Base-by-base conservation (phyloP, 164 flowering plant species). In the Tetrastigma voinierianum region DNA sequence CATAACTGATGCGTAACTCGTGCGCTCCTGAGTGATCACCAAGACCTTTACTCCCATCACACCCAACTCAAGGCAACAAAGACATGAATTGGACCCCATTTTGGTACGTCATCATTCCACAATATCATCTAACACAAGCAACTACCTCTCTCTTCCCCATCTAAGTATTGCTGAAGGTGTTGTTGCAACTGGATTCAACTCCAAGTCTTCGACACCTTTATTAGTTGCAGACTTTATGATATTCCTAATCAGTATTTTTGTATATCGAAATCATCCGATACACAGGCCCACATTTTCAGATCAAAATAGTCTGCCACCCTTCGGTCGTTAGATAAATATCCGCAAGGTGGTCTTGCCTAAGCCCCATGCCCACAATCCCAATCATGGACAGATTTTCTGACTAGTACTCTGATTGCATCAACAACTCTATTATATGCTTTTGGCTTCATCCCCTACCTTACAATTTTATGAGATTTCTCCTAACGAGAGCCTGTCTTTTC, bases 51-150 rank as follows among this genome's bases (percentile, higher is more conserved):
- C 52, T 68, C 9, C 61, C 72, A 1, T 2, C 3, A 9, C 14
- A 46, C 4, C 56, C 52, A 9, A 32, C 19, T 7, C n/a, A n/a
- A n/a, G 18, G 10, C 24, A 69, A 55, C 21, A 21, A 18, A 1
- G 14, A 12, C 3, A 1, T 7, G 5, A 69, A 56, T 0, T 13
- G 2, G 0, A 1, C 17, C 72, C 72, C 62, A 4, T 46, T 32
- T 1, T 11, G n/a, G 19, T 11, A 0, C 6, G 17, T 46, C 19
- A 4, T 62, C 72, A 23, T 62, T 55, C 72, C 72, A 62, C 14
- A 62, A n/a, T 67, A 61, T 68, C 65, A 60, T 67, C 70, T 18
- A 67, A 7, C 8, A 67, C 59, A 2, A 67, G 64, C 1, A 68
- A 24, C 32, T 45, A 62, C 15, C n/a, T n/a, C 15, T n/a, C 16